These are phyloP conservation scores for Sarocladiaceae sp. DNA, from an alignment of 2,329 filamentous ascomycete genomes.

Conservation along the genomic window DNA sequence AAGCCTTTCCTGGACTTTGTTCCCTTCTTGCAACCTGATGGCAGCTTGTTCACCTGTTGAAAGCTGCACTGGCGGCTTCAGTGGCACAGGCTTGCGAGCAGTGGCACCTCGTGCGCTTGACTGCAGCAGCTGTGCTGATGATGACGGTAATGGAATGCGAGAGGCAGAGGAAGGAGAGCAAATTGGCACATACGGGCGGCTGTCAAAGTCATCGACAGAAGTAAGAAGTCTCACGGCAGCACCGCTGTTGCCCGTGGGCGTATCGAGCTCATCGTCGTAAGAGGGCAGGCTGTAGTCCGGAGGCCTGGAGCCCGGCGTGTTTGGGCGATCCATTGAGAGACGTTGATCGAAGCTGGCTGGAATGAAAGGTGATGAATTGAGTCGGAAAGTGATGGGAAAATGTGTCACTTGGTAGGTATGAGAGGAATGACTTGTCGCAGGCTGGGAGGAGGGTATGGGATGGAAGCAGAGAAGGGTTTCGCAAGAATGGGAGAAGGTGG, in stretches of 20 bases:
- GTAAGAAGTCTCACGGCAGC: conserved; percentile 56
- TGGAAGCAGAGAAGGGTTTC: no score
- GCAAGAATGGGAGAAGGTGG: no score
- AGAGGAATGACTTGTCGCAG: no score
- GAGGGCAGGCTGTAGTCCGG: conserved; percentile 52
- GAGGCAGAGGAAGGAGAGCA: conserved; percentile 4
- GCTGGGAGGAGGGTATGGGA: no score
- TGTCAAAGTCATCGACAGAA: conserved; percentile 51
- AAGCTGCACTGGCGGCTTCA: conserved; percentile 7
- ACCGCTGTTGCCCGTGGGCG: conserved; percentile 39
- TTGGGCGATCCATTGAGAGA: conserved; percentile 47
- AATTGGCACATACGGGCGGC: conserved; percentile 48
- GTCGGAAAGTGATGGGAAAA: no score
- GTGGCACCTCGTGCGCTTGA: neutral
- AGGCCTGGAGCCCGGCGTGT: conserved; percentile 40
- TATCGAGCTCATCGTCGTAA: conserved; percentile 43
- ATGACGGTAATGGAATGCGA: conserved; percentile 3
- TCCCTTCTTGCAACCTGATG: neutral
- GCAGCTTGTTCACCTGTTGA: neutral
- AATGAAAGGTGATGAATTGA: no score
- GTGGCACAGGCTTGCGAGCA: neutral
- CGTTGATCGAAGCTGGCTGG: no score
- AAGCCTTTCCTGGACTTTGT: no score
- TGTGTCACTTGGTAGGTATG: no score
- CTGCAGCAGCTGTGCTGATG: neutral